Evolutionary conservation across 345 rosid species (phyloP).

Genomic region (Sonneratia alba): DNA sequence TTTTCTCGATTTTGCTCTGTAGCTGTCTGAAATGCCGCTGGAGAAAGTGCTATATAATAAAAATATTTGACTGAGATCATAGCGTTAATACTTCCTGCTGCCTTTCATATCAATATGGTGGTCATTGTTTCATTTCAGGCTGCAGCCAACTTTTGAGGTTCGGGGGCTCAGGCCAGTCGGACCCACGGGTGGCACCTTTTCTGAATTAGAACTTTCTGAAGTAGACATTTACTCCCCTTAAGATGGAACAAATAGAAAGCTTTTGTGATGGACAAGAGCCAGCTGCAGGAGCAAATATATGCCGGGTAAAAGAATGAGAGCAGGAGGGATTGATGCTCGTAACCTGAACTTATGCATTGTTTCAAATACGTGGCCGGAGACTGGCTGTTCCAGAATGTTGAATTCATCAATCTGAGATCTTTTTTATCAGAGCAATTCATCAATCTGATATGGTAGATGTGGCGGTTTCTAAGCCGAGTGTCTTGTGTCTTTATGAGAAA

Average conservation of each 20-base stretch:
- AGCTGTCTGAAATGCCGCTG: conserved; percentile 71
- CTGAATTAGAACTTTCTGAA: conserved; percentile 1
- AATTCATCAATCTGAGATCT: too few species aligned
- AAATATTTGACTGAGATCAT: background rate
- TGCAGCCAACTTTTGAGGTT: conserved; percentile 62
- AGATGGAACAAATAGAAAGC: background rate
- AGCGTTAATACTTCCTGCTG: background rate
- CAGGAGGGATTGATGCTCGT: too few species aligned
- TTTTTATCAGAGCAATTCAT: too few species aligned
- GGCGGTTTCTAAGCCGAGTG: too few species aligned
- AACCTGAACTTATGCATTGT: background rate
- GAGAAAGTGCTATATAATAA: conserved; percentile 50
- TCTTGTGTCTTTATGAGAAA: too few species aligned
- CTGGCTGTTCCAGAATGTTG: too few species aligned
- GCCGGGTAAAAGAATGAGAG: too few species aligned
- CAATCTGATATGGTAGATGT: too few species aligned
- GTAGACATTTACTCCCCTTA: background rate
- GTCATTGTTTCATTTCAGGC: conserved; percentile 43
- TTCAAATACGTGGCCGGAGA: background rate
- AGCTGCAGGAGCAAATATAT: too few species aligned
- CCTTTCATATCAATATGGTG: background rate
- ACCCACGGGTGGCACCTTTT: conserved; percentile 49
- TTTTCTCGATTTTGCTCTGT: conserved; percentile 8
- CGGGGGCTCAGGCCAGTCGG: conserved; percentile 77
- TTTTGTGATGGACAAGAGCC: background rate